phyloP scores from a whole-genome alignment of 2,329 filamentous ascomycete species.

The Hypoxylon sp. region DNA sequence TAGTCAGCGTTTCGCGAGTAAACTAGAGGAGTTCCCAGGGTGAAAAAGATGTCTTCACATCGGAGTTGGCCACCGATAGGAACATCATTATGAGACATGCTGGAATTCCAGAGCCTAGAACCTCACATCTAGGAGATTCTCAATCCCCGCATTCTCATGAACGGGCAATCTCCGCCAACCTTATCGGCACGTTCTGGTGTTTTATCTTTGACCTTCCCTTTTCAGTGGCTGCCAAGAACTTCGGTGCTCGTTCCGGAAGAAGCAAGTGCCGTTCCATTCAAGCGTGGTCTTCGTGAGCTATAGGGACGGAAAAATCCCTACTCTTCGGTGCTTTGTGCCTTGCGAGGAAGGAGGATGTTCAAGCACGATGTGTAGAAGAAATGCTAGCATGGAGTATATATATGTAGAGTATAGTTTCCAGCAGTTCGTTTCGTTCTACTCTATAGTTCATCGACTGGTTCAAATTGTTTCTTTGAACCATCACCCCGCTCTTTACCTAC shows the following conservation, averaged over 20 bases:
- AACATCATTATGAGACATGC: slow-evolving; percentile 18
- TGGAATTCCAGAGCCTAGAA: slow-evolving; percentile 15
- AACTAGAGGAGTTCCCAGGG: slow-evolving; percentile 4
- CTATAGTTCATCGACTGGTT: slow-evolving; percentile 3
- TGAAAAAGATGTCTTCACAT: background rate
- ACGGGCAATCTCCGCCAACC: slow-evolving; percentile 46
- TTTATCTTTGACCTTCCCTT: slow-evolving; percentile 47
- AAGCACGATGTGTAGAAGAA: slow-evolving; percentile 19
- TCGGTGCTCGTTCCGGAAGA: slow-evolving; percentile 46
- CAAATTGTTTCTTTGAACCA: slow-evolving; percentile 11
- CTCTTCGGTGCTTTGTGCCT: slow-evolving; percentile 30
- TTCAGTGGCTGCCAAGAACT: slow-evolving; percentile 38
- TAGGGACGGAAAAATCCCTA: background rate
- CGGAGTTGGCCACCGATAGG: slow-evolving; percentile 22
- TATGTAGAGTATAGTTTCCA: slow-evolving; percentile 10
- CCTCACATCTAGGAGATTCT: background rate
- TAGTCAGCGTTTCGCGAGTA: background rate
- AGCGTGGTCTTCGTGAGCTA: slow-evolving; percentile 17
- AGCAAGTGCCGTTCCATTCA: slow-evolving; percentile 32
- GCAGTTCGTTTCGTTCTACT: background rate
- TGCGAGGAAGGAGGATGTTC: slow-evolving; percentile 42
- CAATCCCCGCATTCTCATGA: slow-evolving; percentile 29
- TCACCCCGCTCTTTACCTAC: slow-evolving; percentile 16
- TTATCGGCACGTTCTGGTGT: slow-evolving; percentile 48
- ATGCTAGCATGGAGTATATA: slow-evolving; percentile 13